A percentile compares a stretch with the other conserved stretches of the same genome.
Conservation (phyloP, 495 filamentous ascomycete genomes). For the Venustampulla echinocandica region DNA sequence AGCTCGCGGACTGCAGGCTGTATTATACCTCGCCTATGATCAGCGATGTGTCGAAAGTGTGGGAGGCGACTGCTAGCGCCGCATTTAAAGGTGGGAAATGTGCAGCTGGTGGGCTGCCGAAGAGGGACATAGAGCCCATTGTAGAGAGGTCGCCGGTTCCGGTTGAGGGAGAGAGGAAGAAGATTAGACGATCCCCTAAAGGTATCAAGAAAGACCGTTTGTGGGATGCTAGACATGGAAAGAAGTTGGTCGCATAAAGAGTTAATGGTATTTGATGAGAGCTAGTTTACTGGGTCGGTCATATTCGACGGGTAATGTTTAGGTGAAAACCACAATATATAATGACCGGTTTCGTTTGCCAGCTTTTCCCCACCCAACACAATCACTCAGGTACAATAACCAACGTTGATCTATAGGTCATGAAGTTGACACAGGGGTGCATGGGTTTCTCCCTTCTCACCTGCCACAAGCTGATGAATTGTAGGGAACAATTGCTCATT, state of each 20-base stretch:
- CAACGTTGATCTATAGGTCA: too few relatives aligned
- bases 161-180: neutral
- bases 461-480: too few relatives aligned
- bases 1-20: slow-evolving; percentile 20
- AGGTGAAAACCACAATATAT: too few relatives aligned
- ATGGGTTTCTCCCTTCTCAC: too few relatives aligned
- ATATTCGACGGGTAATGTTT: neutral
- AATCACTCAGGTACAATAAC: too few relatives aligned
- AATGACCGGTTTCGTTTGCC: too few relatives aligned
- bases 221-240: neutral
- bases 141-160: neutral
- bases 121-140: neutral
- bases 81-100: slow-evolving; percentile 16
- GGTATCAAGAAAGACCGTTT: neutral
- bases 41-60: slow-evolving; percentile 14
- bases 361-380: too few relatives aligned
- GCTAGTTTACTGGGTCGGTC: too few relatives aligned
- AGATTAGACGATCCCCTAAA: neutral
- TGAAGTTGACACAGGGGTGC: too few relatives aligned
- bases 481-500: too few relatives aligned
- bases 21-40: slow-evolving; percentile 19
- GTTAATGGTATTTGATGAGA: too few relatives aligned
- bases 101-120: slow-evolving; percentile 3
- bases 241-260: neutral
- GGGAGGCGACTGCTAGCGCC: slow-evolving; percentile 17